Evolutionary conservation across 139 green algal genomes (phyloP), one percentile per base, ranked within the genome.

Genomic region (Eudorina sp.): DNA sequence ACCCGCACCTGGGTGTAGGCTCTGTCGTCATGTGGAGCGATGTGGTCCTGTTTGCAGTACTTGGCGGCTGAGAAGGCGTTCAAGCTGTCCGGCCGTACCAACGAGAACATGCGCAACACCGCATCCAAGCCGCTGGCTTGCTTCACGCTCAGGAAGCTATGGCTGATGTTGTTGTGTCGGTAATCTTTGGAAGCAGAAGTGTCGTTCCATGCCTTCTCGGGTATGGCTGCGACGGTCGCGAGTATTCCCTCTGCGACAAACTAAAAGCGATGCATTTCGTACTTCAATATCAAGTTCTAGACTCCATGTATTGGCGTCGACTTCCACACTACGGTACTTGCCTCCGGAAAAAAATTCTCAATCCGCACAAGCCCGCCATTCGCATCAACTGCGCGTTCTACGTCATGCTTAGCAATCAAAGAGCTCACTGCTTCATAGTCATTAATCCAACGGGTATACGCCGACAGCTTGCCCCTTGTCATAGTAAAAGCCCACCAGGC

Each of bases 1-100:
- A n/a, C n/a, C n/a, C n/a, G n/a, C n/a, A 90, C 90, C 55, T 90
- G 72, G 13, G 91, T 91, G 85, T 93, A 93, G 0, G 91, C 91
- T 25, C 91, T 66, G 82, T 93, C 91, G 55, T 93, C 91, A 40
- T 93, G 91, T 25, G 88, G 88, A 21, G 73, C 88, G 43, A 93
- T 93, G 85, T 92, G 81, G 36, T 83, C 36, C 0, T 38, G 9
- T 45, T 68, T 72, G 53, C 29, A 69, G 77, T 86, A 90, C 36
- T 40, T 53, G 3, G 83, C 92, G 27, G 92, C 92, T 14, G 84
- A 92, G 80, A 95, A 95, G 7, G 84, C 78, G 81, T 90, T 84
- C 21, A 94, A 83, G 45, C 46, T 62, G 5, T 72, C 91, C 1
- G 93, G 93, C 34, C 89, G 51, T 55, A 96, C 76, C 55, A 95